A percentile compares a stretch with the other conserved stretches of the same genome.
phyloP scores from a whole-genome alignment of 108 stramenopile species.

The Cyclotella atomus region DNA sequence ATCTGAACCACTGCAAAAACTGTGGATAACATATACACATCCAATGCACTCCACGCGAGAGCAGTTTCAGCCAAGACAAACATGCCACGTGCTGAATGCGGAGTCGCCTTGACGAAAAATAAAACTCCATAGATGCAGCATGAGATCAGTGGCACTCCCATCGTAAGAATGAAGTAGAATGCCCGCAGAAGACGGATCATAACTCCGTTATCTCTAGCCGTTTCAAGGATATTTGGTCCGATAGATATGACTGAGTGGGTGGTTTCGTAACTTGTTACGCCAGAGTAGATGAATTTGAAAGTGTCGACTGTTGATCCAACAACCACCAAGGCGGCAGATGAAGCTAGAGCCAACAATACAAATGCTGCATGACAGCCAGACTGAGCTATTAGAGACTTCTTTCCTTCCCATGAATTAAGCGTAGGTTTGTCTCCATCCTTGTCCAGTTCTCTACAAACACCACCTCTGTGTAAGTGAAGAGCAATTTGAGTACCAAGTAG shows the following conservation, averaged over 20 bases:
- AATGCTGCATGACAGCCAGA: neutral
- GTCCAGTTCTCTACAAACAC: neutral
- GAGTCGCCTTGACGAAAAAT: neutral
- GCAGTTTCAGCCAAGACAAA: neutral
- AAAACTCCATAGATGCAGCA: constrained; percentile 2
- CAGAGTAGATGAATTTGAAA: neutral
- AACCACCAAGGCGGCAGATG: neutral
- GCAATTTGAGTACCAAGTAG: neutral
- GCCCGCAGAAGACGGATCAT: neutral
- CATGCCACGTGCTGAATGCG: neutral
- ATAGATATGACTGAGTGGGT: neutral
- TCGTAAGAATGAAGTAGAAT: constrained; percentile 4
- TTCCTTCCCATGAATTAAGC: constrained; percentile 1
- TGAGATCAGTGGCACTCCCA: neutral
- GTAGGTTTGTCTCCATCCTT: neutral
- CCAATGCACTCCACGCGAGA: neutral
- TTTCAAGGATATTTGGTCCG: neutral
- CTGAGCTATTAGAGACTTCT: neutral
- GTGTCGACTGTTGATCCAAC: neutral
- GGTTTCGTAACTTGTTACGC: neutral
- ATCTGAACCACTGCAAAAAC: constrained; percentile 4
- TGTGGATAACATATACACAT: neutral
- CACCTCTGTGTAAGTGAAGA: constrained; percentile 2
- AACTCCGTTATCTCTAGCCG: neutral
- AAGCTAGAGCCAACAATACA: neutral